These are phyloP conservation scores for Claviceps citrina DNA, from an alignment of 2,329 filamentous ascomycete genomes.

Conservation along the genomic window DNA sequence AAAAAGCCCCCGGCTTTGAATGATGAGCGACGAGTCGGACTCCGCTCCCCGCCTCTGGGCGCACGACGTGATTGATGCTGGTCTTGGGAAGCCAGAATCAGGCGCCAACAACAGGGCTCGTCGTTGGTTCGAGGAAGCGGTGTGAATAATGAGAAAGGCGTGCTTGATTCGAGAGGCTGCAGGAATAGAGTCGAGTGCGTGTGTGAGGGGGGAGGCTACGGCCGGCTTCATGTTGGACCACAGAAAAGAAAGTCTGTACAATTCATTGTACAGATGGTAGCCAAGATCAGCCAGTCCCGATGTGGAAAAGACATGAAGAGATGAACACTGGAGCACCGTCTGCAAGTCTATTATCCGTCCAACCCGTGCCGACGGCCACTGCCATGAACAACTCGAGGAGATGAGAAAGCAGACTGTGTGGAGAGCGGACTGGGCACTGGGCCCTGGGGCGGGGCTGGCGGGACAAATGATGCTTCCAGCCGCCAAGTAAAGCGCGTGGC, in stretches of 20 bases:
- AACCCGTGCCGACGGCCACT: too few relatives aligned
- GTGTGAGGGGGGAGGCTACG: too few relatives aligned
- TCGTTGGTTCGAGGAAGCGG: not conserved
- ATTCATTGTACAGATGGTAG: too few relatives aligned
- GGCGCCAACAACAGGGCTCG: not conserved
- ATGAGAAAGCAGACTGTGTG: too few relatives aligned
- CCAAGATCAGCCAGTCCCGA: too few relatives aligned
- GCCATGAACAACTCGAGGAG: too few relatives aligned
- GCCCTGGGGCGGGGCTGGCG: not conserved
- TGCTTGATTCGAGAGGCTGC: not conserved
- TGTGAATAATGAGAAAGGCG: not conserved
- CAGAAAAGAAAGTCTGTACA: not conserved
- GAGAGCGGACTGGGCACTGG: too few relatives aligned
- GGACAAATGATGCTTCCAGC: too few relatives aligned
- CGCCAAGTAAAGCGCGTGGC: too few relatives aligned
- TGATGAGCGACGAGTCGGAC: not conserved
- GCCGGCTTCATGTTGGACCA: not conserved
- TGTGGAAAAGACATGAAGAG: too few relatives aligned
- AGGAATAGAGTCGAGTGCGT: not conserved
- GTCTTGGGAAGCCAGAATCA: not conserved
- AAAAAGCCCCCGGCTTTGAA: not conserved
- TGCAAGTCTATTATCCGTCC: not conserved
- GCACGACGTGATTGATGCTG: not conserved
- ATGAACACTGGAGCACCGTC: too few relatives aligned
- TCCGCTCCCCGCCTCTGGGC: constrained; percentile 1